Evolutionary conservation across 768 basidiomycete species (phyloP).

Genomic region (Phylloporus arenicola): DNA sequence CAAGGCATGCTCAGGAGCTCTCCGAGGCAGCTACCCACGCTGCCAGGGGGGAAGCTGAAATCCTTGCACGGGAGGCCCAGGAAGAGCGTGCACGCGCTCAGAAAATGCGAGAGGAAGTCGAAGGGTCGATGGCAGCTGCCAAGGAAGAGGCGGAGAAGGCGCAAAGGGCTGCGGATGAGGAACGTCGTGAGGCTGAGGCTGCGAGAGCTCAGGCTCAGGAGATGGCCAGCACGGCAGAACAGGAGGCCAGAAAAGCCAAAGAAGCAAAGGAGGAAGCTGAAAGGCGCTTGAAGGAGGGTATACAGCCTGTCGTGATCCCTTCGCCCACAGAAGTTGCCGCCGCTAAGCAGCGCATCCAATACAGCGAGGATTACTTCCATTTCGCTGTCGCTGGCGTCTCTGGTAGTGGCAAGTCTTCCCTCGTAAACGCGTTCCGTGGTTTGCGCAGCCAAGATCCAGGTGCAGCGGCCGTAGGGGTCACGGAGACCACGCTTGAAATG

Average conservation of each 20-base stretch:
- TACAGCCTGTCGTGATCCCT: slow-evolving; percentile 24
- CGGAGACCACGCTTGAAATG: slow-evolving; percentile 27
- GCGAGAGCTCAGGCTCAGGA: slow-evolving; percentile 7
- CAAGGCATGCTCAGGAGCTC: slow-evolving; percentile 1
- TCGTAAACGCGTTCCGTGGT: slow-evolving; percentile 34
- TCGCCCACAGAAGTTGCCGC: slow-evolving; percentile 15
- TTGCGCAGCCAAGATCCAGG: slow-evolving; percentile 14
- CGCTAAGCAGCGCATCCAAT: slow-evolving; percentile 15
- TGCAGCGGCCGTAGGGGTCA: slow-evolving; percentile 27
- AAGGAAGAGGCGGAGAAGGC: slow-evolving; percentile 8
- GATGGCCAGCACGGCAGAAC: slow-evolving; percentile 7
- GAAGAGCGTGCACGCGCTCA: slow-evolving; percentile 4
- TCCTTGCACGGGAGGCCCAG: slow-evolving; percentile 1
- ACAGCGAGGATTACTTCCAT: slow-evolving; percentile 26
- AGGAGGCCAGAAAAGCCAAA: slow-evolving; percentile 8
- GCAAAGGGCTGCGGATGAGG: slow-evolving; percentile 8
- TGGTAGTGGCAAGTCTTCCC: slow-evolving; percentile 34
- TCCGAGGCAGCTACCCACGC: slow-evolving; percentile 2
- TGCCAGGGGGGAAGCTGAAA: slow-evolving; percentile 6
- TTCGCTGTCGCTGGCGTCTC: slow-evolving; percentile 32
- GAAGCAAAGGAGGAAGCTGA: slow-evolving; percentile 15
- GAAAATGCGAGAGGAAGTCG: slow-evolving; percentile 3
- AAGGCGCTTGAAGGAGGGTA: slow-evolving; percentile 17
- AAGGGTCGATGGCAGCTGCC: slow-evolving; percentile 2
- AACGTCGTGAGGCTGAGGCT: slow-evolving; percentile 6